Conservation (phyloP, 2,329 filamentous ascomycete species). For the Penicillium sumatraense region DNA sequence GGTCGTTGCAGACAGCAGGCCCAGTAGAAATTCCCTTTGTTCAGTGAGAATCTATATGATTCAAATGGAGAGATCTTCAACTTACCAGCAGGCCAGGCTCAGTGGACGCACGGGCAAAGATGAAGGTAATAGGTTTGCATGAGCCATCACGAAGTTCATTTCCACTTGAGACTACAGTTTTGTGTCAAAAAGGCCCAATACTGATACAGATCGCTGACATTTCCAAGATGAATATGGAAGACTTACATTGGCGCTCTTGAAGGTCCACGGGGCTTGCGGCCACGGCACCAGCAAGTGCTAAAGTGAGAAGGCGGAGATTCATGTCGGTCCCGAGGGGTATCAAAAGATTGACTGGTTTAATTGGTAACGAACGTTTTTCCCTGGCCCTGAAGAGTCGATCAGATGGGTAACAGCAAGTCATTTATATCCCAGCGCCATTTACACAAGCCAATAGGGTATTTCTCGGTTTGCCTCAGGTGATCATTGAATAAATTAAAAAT, state of each 20-base stretch:
- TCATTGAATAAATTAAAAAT: not conserved
- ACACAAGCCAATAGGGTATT: not conserved
- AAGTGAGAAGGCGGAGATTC: slow-evolving; percentile 8
- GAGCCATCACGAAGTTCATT: slow-evolving; percentile 46
- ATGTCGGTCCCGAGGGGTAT: not conserved
- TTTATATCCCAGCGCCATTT: not conserved
- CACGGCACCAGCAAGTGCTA: slow-evolving; percentile 2
- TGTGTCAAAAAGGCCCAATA: not conserved
- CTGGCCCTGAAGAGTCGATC: not conserved
- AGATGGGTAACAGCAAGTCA: not conserved
- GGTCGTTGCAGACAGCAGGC: slow-evolving; percentile 31
- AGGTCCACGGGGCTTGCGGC: slow-evolving; percentile 10
- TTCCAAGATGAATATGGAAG: not conserved
- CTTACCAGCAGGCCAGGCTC: slow-evolving; percentile 55
- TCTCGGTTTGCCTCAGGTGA: not conserved
- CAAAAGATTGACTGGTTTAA: not conserved
- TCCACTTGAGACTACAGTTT: slow-evolving; percentile 8
- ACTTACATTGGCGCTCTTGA: slow-evolving; percentile 5
- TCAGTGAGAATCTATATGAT: not conserved
- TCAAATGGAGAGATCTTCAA: not conserved
- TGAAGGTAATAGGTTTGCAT: slow-evolving; percentile 51
- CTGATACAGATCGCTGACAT: not conserved
- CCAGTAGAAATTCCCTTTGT: slow-evolving; percentile 36
- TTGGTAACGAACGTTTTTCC: not conserved
- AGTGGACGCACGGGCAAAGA: slow-evolving; percentile 55